Evolutionary conservation across 2,329 filamentous ascomycete genomes (phyloP).

Genomic region (Penicillium sp.): DNA sequence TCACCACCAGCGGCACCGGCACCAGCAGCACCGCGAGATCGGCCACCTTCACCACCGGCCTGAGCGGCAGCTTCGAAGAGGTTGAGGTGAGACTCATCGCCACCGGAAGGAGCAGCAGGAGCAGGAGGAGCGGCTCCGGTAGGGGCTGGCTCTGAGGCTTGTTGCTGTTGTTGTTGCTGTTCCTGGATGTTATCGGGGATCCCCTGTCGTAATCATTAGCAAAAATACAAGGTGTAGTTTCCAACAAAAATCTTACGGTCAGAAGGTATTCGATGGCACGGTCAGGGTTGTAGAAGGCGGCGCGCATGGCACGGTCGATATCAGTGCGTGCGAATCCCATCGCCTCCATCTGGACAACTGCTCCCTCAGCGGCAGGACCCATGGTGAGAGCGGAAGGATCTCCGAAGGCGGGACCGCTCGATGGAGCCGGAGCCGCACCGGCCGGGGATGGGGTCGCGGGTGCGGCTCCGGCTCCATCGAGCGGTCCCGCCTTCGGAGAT

Average conservation of each 20-base stretch:
- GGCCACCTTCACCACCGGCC: slow-evolving; percentile 49
- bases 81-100: slow-evolving; percentile 66
- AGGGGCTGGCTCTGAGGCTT: slow-evolving; percentile 46
- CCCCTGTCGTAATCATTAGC: slow-evolving; percentile 55
- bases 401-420: slow-evolving; percentile 52
- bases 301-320: slow-evolving; percentile 91
- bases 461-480: too few species aligned
- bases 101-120: slow-evolving; percentile 36
- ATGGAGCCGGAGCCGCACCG: slow-evolving; percentile 39
- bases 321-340: slow-evolving; percentile 92
- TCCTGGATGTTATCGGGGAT: slow-evolving; percentile 83
- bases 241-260: slow-evolving; percentile 59
- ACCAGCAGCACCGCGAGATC: slow-evolving; percentile 28
- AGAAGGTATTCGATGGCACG: slow-evolving; percentile 95
- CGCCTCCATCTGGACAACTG: slow-evolving; percentile 88
- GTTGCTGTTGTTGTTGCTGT: slow-evolving; percentile 64
- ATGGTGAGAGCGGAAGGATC: slow-evolving; percentile 81
- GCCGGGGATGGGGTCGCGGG: slow-evolving; percentile 50
- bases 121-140: slow-evolving; percentile 32
- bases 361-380: slow-evolving; percentile 75
- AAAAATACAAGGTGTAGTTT: neutral
- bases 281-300: slow-evolving; percentile 94
- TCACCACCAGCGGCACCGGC: slow-evolving; percentile 50
- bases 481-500: too few species aligned
- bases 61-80: slow-evolving; percentile 91